Percentiles rank a stretch among this genome's conserved stretches.
Conservation (phyloP, 306 rosid species). For the Inga leiocalycina region DNA sequence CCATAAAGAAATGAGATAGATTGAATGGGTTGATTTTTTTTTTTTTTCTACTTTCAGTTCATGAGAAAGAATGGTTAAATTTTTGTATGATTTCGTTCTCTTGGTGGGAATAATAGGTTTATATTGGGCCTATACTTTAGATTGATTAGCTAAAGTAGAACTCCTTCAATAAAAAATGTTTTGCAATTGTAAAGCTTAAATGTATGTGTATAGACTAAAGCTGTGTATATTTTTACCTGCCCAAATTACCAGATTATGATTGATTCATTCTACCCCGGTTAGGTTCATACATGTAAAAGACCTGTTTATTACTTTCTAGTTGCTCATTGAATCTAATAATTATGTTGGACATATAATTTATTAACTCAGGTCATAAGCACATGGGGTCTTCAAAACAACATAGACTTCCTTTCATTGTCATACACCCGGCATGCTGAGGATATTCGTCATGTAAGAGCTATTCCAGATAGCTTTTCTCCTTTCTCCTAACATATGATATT, state of each 20-base stretch:
- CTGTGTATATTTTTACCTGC: background rate
- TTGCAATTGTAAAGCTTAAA: constrained; percentile 22
- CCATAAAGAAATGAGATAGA: constrained; percentile 21
- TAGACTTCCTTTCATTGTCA: constrained; percentile 80
- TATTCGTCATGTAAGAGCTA: constrained; percentile 71
- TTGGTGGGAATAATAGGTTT: background rate
- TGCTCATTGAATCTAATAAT: constrained; percentile 14
- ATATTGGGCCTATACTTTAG: background rate
- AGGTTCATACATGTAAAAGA: background rate
- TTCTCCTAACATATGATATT: background rate
- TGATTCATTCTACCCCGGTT: constrained; percentile 5
- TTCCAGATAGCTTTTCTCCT: constrained; percentile 17
- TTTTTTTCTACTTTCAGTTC: background rate
- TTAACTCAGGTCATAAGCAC: constrained; percentile 71
- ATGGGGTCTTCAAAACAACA: constrained; percentile 83
- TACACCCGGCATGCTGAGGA: constrained; percentile 85
- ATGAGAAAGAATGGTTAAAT: constrained; percentile 6
- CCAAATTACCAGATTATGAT: constrained; percentile 3
- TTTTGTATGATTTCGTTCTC: background rate
- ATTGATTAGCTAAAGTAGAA: background rate
- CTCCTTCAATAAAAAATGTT: background rate
- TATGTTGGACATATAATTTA: constrained; percentile 2
- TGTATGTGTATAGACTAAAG: constrained; percentile 8
- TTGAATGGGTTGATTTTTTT: constrained; percentile 7
- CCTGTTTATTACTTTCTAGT: constrained; percentile 23